Evolutionary conservation across 306 rosid genomes (phyloP).

Genomic region (Inga laurina): DNA sequence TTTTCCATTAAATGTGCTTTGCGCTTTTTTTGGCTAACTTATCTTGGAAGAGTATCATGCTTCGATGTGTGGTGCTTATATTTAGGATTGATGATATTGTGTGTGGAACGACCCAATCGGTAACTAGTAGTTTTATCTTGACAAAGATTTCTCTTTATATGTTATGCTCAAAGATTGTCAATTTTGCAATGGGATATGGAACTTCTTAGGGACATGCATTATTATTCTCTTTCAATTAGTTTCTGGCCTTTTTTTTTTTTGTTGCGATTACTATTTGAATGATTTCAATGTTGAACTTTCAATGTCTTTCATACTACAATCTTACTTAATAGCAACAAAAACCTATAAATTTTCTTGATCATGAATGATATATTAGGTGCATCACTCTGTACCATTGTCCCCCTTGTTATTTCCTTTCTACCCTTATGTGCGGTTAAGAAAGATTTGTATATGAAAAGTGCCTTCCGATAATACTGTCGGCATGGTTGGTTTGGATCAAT

Average conservation of each 20-base stretch:
- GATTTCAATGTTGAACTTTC: neutral
- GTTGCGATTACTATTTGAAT: neutral
- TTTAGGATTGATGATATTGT: neutral
- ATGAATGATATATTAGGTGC: neutral
- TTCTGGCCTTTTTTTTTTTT: neutral
- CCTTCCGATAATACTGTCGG: no score
- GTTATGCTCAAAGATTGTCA: no score
- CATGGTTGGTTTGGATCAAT: no score
- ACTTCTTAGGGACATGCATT: neutral
- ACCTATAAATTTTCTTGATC: neutral
- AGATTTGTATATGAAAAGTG: no score
- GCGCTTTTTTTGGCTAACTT: neutral
- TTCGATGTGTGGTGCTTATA: neutral
- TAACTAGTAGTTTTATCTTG: neutral
- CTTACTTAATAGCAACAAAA: neutral
- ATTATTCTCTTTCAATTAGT: neutral
- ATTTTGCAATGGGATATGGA: neutral
- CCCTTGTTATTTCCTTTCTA: neutral
- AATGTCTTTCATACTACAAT: neutral
- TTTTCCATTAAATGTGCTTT: neutral
- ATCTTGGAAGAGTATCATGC: neutral
- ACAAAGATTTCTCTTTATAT: neutral
- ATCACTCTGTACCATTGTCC: neutral
- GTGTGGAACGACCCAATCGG: neutral
- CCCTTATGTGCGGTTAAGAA: neutral